phyloP scores from a whole-genome alignment of 2,329 filamentous ascomycete species.

The Penicillium aurantiogriseum region DNA sequence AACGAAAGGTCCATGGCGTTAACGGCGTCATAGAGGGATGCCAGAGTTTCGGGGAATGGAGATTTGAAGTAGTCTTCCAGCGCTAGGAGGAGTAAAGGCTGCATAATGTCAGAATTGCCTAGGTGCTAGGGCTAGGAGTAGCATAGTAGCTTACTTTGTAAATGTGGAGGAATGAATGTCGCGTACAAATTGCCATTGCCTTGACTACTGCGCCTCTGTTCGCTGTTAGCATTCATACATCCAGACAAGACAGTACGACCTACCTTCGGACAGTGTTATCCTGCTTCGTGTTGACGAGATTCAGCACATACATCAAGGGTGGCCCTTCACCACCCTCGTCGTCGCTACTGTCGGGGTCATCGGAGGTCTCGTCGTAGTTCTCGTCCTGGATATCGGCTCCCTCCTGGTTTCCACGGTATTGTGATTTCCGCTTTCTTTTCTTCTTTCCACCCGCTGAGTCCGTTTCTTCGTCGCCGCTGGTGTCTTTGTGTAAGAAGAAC shows the following conservation, averaged over 20 bases:
- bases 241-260: conserved; percentile 13
- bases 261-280: conserved; percentile 81
- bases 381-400: conserved; percentile 50
- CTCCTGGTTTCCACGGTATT: conserved; percentile 45
- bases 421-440: conserved; percentile 48
- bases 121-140: background rate
- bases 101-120: conserved; percentile 11
- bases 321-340: conserved; percentile 76
- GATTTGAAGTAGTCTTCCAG: conserved; percentile 96
- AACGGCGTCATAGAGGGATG: conserved; percentile 84
- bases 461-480: conserved; percentile 74
- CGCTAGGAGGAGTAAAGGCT: conserved; percentile 85
- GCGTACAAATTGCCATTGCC: conserved; percentile 97
- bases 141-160: conserved; percentile 72
- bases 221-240: conserved; percentile 12
- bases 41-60: conserved; percentile 81
- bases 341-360: conserved; percentile 51
- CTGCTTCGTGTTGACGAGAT: conserved; percentile 96
- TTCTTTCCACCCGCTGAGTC: conserved; percentile 53
- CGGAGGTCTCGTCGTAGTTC: conserved; percentile 47
- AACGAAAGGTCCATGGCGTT: conserved; percentile 96
- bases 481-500: conserved; percentile 97
- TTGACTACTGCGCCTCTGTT: conserved; percentile 86
- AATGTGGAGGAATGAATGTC: conserved; percentile 96
- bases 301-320: conserved; percentile 93